These are phyloP conservation scores for Hippophae gyantsensis DNA, from an alignment of 306 rosid genomes.

Conservation along the genomic window DNA sequence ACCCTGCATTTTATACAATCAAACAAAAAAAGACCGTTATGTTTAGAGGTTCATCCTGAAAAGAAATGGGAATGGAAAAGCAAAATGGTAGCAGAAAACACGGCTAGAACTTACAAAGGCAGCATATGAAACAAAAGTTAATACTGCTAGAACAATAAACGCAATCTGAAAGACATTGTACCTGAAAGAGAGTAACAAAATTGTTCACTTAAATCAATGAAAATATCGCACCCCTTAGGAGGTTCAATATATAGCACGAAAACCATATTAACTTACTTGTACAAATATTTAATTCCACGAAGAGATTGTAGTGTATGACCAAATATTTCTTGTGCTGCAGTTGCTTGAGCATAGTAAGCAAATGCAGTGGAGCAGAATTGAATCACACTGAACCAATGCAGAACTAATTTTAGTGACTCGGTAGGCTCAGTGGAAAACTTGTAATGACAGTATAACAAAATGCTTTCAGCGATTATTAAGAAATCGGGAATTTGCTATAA, in stretches of 20 bases:
- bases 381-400: slow-evolving; percentile 59
- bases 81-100: neutral
- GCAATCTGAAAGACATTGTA: slow-evolving; percentile 93
- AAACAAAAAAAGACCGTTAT: slow-evolving; percentile 13
- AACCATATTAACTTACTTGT: slow-evolving; percentile 57
- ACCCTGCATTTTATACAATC: slow-evolving; percentile 44
- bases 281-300: slow-evolving; percentile 85
- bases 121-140: slow-evolving; percentile 84
- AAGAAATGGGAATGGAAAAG: neutral
- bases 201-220: slow-evolving; percentile 7
- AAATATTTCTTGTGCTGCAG: slow-evolving; percentile 98
- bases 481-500: no score
- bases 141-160: slow-evolving; percentile 71
- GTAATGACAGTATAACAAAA: neutral
- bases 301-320: slow-evolving; percentile 95
- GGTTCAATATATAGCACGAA: neutral
- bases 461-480: no score
- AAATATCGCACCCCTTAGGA: neutral
- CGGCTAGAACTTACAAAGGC: slow-evolving; percentile 56
- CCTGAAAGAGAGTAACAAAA: slow-evolving; percentile 41
- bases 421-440: neutral
- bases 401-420: slow-evolving; percentile 3
- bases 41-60: slow-evolving; percentile 8
- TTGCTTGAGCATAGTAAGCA: slow-evolving; percentile 99
- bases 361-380: slow-evolving; percentile 98